phyloP scores from a whole-genome alignment of 1,284 basidiomycete genomes.

The Erythrobasidium hasegawianum region DNA sequence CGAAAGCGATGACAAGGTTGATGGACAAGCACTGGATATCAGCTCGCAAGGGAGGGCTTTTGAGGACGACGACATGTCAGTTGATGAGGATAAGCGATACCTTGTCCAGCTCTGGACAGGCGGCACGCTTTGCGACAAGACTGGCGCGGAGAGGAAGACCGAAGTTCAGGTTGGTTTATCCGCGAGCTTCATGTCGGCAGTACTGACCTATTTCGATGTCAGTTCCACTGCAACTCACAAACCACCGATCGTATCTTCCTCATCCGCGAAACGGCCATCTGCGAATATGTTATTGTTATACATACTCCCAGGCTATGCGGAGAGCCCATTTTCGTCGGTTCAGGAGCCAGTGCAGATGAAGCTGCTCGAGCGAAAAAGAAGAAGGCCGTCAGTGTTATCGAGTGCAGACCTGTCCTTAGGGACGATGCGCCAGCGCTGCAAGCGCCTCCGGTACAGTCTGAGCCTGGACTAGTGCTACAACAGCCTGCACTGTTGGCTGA shows the following conservation, averaged over 20 bases:
- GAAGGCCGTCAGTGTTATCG: conserved; percentile 25
- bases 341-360: conserved; percentile 55
- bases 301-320: conserved; percentile 87
- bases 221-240: conserved; percentile 73
- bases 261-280: conserved; percentile 79
- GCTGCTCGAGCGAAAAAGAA: conserved; percentile 12
- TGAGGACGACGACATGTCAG: conserved; percentile 33
- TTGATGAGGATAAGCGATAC: conserved; percentile 70
- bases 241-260: conserved; percentile 72
- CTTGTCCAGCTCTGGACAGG: conserved; percentile 82
- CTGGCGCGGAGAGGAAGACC: conserved; percentile 72
- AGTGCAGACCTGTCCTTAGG: conserved; percentile 23
- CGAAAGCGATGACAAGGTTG: conserved; percentile 23
- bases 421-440: conserved; percentile 5
- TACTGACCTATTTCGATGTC: conserved; percentile 17
- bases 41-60: conserved; percentile 5
- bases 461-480: neutral
- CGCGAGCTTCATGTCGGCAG: neutral
- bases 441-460: neutral
- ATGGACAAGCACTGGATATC: conserved; percentile 5
- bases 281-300: conserved; percentile 84
- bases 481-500: neutral
- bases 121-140: conserved; percentile 87
- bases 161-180: conserved; percentile 71
- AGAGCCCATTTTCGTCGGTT: conserved; percentile 69